Evolutionary conservation across 73 alveolate species (phyloP), one percentile per base, ranked within the genome.

Genomic region (Paramecium primaurelia): DNA sequence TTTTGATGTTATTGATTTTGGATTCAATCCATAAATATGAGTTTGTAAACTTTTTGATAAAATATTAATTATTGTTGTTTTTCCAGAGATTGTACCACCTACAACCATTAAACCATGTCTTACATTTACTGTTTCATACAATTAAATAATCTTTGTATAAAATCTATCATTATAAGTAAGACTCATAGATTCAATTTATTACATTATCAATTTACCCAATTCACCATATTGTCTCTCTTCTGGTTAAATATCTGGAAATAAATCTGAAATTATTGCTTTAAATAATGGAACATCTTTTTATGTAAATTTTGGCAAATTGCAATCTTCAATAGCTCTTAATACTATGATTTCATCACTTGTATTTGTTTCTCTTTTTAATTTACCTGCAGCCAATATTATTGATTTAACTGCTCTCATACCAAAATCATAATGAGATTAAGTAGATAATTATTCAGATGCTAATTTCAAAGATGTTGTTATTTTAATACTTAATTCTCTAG

Each of bases 101-200:
- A 98, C 99, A 93, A 99, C 97, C 99, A 98, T 98, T 60, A 98
- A 93, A 14, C 99, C 99, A 91, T 97, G 99, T 88, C 99, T 95
- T 1, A 98, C 99, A 93, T 97, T 94, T 18, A 98, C 95, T 8
- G 99, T 97, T 92, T 97, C 99, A 96, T 97, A 98, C 37, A 98
- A 91, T 90, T 98, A 96, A 49, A 98, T 95, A 20, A 96, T 95
- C 93, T 98, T 98, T 49, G 93, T 93, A 71, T 93, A 93, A 84
- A 98, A 98, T 60, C 97, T 96, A 40, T 87, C 95, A 8, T 94
- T 96, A 20, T 77, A 30, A 92, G 95, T 89, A 77, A 98, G 94
- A 84, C 92, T 93, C 59, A 92, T 94, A 25, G 71, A 91, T 7
- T 60, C 59, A 71, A 98, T 92, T 1, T 92, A 95, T 86, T 92